Evolutionary conservation across 2,329 filamentous ascomycete genomes (phyloP).

Genomic region (Sclerotiophoma versabilis): DNA sequence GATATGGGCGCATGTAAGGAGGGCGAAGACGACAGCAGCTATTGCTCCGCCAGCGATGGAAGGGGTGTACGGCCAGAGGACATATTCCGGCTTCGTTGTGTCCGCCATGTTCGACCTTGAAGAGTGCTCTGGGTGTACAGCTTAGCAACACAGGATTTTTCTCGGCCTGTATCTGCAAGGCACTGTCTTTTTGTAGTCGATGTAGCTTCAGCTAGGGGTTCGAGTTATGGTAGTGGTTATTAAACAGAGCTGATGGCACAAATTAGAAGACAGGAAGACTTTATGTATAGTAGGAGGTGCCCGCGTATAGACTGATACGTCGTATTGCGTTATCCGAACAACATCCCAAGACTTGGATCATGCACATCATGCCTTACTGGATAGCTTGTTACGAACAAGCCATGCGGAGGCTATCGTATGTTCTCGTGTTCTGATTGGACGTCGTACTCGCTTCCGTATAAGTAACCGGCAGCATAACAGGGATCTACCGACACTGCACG

Average conservation of each 20-base stretch:
- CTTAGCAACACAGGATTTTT: not conserved
- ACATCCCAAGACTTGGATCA: not conserved
- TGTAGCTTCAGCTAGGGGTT: not conserved
- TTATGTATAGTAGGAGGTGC: slow-evolving; percentile 1
- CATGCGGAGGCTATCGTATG: not conserved
- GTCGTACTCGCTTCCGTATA: slow-evolving; percentile 13
- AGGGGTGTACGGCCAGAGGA: slow-evolving; percentile 53
- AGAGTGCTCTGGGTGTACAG: not conserved
- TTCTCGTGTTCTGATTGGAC: not conserved
- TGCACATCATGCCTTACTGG: not conserved
- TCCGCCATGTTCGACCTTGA: slow-evolving; percentile 27
- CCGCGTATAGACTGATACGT: not conserved
- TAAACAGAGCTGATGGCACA: not conserved
- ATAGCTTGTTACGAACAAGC: not conserved
- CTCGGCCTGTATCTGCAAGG: not conserved
- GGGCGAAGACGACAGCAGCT: slow-evolving; percentile 57
- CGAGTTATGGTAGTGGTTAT: not conserved
- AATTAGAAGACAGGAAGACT: not conserved
- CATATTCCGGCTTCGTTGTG: slow-evolving; percentile 26
- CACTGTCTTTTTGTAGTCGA: not conserved
- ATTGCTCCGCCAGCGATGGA: slow-evolving; percentile 57
- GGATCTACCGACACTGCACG: not conserved
- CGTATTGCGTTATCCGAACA: slow-evolving; percentile 1
- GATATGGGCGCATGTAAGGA: slow-evolving; percentile 53
- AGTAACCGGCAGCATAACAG: not conserved